These are phyloP conservation scores for Pulveroboletus ravenelii DNA, from an alignment of 768 basidiomycete species.

Conservation along the genomic window DNA sequence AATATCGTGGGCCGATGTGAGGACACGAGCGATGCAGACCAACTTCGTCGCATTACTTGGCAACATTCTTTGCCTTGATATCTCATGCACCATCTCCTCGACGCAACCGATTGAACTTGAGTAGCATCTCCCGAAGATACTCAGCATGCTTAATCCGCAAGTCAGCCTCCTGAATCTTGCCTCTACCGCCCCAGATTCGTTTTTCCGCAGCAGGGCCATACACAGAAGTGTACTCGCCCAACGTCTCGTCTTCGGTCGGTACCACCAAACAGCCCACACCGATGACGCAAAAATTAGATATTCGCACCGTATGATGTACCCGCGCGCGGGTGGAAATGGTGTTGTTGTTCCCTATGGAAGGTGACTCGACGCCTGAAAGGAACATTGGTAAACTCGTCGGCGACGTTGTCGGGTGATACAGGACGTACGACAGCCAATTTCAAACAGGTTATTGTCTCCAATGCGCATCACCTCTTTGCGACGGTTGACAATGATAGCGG, in stretches of 20 bases:
- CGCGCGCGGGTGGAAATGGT: constrained; percentile 81
- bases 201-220: constrained; percentile 75
- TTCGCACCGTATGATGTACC: constrained; percentile 76
- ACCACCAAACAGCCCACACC: constrained; percentile 78
- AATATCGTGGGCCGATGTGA: neutral
- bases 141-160: constrained; percentile 84
- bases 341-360: constrained; percentile 79
- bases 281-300: constrained; percentile 77
- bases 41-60: too few relatives aligned
- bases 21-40: neutral
- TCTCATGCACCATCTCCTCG: constrained; percentile 50
- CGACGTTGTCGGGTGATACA: neutral
- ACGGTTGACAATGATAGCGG: constrained; percentile 86
- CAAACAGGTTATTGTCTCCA: constrained; percentile 90
- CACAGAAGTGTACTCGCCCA: constrained; percentile 80
- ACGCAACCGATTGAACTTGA: constrained; percentile 78
- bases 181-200: constrained; percentile 81
- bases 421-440: constrained; percentile 84
- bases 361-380: constrained; percentile 77
- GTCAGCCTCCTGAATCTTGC: constrained; percentile 78
- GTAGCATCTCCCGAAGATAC: constrained; percentile 87
- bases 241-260: constrained; percentile 69
- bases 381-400: neutral
- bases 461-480: constrained; percentile 87
- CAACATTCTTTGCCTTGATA: neutral